These are phyloP conservation scores for Elongisporangium undulatum DNA, from an alignment of 352 stramenopile genomes.

Conservation along the genomic window DNA sequence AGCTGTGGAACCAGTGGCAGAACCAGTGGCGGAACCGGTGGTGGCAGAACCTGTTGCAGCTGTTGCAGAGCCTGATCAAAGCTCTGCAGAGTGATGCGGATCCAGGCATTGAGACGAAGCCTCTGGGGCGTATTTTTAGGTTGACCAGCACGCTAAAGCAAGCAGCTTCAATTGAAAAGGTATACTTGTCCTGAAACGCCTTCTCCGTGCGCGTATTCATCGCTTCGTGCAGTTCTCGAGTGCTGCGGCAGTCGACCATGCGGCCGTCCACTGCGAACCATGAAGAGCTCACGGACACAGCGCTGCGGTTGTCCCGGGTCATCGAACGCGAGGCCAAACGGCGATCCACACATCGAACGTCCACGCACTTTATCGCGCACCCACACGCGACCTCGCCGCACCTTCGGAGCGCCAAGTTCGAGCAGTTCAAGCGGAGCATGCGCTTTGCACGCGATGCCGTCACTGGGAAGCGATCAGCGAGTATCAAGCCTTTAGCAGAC, in stretches of 20 bases:
- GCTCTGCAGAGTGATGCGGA: neutral
- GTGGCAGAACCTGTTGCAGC: neutral
- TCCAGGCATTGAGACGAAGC: neutral
- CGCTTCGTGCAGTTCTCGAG: slow-evolving; percentile 12
- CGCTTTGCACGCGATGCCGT: neutral
- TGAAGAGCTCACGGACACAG: slow-evolving; percentile 47
- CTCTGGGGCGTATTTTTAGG: neutral
- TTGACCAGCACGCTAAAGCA: neutral
- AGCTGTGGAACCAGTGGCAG: neutral
- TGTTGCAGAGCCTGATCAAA: neutral
- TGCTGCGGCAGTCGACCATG: slow-evolving; percentile 7
- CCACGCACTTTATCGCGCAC: neutral
- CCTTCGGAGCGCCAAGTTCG: neutral
- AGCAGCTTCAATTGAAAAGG: neutral
- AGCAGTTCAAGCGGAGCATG: slow-evolving; percentile 1
- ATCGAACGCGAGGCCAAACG: slow-evolving; percentile 61
- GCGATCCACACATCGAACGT: slow-evolving; percentile 15
- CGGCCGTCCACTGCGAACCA: slow-evolving; percentile 11
- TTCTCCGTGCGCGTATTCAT: slow-evolving; percentile 5
- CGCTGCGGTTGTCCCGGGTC: slow-evolving; percentile 56
- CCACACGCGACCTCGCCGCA: neutral
- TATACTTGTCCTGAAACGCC: neutral
- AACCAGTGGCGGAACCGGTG: neutral
- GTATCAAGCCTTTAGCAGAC: neutral
- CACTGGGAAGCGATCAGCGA: neutral